phyloP scores from a whole-genome alignment of 352 stramenopile species.

The Phytophthora niederhauseri region DNA sequence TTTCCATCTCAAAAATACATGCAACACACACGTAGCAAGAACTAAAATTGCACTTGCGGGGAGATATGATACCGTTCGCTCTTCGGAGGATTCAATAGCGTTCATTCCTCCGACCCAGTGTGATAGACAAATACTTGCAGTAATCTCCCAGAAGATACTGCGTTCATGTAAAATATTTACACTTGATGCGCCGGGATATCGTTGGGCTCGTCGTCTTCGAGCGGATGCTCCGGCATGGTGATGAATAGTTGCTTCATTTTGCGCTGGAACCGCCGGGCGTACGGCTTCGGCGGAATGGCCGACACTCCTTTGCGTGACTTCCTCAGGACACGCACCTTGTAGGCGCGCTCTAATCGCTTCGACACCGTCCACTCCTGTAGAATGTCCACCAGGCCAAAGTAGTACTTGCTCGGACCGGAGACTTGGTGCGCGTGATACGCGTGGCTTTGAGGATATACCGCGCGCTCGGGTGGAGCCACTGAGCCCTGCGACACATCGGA shows the following conservation, averaged over 20 bases:
- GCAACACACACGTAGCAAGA: not conserved
- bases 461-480: conserved; percentile 16
- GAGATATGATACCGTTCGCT: not conserved
- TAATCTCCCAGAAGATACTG: conserved; percentile 1
- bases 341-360: conserved; percentile 82
- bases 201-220: conserved; percentile 39
- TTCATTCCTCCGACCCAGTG: conserved; percentile 12
- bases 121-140: conserved; percentile 18
- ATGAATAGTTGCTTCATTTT: conserved; percentile 89
- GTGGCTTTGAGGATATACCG: conserved; percentile 46
- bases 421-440: conserved; percentile 79
- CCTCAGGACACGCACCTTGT: conserved; percentile 84
- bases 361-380: conserved; percentile 86
- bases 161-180: conserved; percentile 26
- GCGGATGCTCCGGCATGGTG: conserved; percentile 42
- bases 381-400: conserved; percentile 91
- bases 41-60: not conserved
- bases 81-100: conserved; percentile 26
- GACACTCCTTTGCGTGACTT: conserved; percentile 78
- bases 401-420: conserved; percentile 87
- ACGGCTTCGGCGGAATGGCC: conserved; percentile 70
- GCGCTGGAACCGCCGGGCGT: conserved; percentile 80
- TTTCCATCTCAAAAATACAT: not conserved
- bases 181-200: conserved; percentile 32
- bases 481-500: conserved; percentile 18